Evolutionary conservation across 805 yeast species (phyloP).

Genomic region (Saccharomycopsis guyanensis): DNA sequence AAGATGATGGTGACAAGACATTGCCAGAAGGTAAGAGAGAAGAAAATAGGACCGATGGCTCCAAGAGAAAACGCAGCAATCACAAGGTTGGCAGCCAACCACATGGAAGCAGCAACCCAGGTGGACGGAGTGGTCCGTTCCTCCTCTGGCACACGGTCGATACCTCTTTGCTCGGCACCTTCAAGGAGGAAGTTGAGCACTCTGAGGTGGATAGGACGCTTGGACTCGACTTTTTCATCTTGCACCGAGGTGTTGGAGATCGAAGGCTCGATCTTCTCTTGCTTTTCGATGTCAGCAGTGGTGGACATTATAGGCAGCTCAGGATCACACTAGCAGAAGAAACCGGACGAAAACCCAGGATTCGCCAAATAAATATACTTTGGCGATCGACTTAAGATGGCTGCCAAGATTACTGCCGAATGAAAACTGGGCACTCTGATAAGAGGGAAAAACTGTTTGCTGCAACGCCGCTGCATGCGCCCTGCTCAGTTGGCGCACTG

Average conservation of each 20-base stretch:
- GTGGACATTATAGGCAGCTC: background rate
- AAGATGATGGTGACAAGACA: constrained; percentile 59
- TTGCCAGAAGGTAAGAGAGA: constrained; percentile 67
- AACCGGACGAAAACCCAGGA: background rate
- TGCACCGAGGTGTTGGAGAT: constrained; percentile 16
- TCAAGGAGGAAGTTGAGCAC: constrained; percentile 9
- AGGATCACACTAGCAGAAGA: background rate
- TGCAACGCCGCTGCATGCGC: background rate
- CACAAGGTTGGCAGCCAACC: constrained; percentile 86
- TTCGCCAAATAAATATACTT: too few species aligned
- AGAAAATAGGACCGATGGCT: constrained; percentile 56
- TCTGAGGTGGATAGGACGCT: constrained; percentile 15
- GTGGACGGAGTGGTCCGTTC: constrained; percentile 60
- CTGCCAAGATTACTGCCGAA: too few species aligned
- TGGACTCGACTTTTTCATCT: constrained; percentile 9
- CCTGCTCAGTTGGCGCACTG: too few species aligned
- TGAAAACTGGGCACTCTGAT: background rate
- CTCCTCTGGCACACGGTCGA: constrained; percentile 72
- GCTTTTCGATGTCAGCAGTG: constrained; percentile 17
- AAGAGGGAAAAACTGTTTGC: background rate
- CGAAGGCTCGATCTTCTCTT: constrained; percentile 18
- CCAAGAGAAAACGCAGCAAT: constrained; percentile 79
- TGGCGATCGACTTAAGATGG: too few species aligned
- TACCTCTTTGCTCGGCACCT: constrained; percentile 60
- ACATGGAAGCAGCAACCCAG: constrained; percentile 70